Conservation (phyloP, 371 early-diverging fungal species). For the Apophysomyces ossiformis region DNA sequence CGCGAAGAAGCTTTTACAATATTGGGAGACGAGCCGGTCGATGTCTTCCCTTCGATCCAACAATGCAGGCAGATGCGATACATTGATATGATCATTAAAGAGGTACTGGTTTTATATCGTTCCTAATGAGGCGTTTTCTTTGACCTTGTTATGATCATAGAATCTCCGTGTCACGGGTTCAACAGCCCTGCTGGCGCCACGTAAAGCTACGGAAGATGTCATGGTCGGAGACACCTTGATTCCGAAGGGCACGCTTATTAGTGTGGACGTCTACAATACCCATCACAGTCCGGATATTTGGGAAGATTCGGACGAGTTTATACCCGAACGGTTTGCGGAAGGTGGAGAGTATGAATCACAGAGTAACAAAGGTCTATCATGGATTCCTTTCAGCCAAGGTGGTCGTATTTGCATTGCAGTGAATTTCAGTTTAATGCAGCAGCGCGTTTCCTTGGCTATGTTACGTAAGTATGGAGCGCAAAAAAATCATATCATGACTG, state of each 20-base stretch:
- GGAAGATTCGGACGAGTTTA: slow-evolving; percentile 37
- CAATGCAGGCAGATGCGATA: slow-evolving; percentile 49
- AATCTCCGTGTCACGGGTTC: slow-evolving; percentile 16
- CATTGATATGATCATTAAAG: slow-evolving; percentile 44
- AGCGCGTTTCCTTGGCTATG: slow-evolving; percentile 21
- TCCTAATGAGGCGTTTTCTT: background rate
- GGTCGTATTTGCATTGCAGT: slow-evolving; percentile 44
- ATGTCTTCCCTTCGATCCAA: slow-evolving; percentile 45
- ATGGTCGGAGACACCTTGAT: slow-evolving; percentile 18
- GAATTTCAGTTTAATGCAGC: slow-evolving; percentile 26
- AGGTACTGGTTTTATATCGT: slow-evolving; percentile 7
- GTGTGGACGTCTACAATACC: slow-evolving; percentile 22
- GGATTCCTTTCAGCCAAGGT: slow-evolving; percentile 51
- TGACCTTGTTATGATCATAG: background rate
- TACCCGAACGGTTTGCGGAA: slow-evolving; percentile 48
- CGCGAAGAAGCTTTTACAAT: slow-evolving; percentile 47
- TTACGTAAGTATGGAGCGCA: slow-evolving; percentile 20
- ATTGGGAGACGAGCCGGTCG: slow-evolving; percentile 48
- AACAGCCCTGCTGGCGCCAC: slow-evolving; percentile 12
- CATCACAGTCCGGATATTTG: slow-evolving; percentile 36
- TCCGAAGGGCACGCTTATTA: slow-evolving; percentile 24
- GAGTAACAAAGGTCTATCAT: slow-evolving; percentile 22
- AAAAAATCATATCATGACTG: background rate
- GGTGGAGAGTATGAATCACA: slow-evolving; percentile 19
- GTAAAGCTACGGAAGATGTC: slow-evolving; percentile 16